Base-by-base conservation (phyloP, 192 early-diverging fungal species). In the Entomortierella beljakovae region DNA sequence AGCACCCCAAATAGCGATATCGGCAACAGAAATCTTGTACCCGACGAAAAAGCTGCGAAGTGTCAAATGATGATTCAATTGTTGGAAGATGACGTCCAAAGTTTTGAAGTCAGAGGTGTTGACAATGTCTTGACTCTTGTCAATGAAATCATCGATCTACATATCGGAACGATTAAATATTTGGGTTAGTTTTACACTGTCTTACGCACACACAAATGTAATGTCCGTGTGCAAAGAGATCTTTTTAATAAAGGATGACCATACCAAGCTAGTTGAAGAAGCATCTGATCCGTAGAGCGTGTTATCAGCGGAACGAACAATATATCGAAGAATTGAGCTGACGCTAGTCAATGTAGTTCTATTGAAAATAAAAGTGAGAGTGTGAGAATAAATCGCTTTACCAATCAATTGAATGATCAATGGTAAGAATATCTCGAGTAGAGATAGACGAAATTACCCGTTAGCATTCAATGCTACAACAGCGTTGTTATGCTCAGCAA, bases 1-100 rank as follows among this genome's bases (percentile, higher is more conserved):
- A 20, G 93, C 92, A 46, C 94, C 96, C 95, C 96, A 99, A 55
- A 93, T 61, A 20, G 91, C 91, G 22, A 92, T 90, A 82, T 99
- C 97, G 20, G 94, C 96, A 2, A 89, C 82, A 6, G 94, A 87
- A 54, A 88, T 59, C 26, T 83, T 64, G 82, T 98, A 94, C 2
- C 94, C 96, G 43, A 90, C 88, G 57, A 95, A 77, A 62, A 88
- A 97, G 40, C 93, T 92, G 32, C 95, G 89, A 80, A 97, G 83
- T 46, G 86, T 89, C 70, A 99, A 84, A 69, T 95, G 91, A 56
- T 92, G 88, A 87, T 99, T 90, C 31, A 97, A 80, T 66, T 88
- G 79, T 31, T 83, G 87, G 48, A 95, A 90, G 42, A 88, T 87
- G 23, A 61, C 81, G 54, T 90, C 90, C 34, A 96, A 82, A 28